phyloP scores from a whole-genome alignment of 345 rosid species.

The Zanthoxylum bungeanum region DNA sequence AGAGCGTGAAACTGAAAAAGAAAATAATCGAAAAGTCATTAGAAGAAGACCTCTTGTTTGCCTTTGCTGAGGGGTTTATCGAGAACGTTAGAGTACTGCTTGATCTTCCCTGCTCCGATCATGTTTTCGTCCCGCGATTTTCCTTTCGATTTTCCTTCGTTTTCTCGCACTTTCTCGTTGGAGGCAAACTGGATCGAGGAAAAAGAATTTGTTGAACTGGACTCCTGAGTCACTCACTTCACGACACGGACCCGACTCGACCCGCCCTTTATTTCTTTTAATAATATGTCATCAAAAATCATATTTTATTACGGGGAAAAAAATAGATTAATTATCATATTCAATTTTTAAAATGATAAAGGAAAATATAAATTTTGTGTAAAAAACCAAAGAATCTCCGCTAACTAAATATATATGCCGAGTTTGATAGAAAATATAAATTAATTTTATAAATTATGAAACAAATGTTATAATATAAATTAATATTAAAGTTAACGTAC shows the following conservation, averaged over 20 bases:
- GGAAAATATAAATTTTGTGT: too few relatives aligned
- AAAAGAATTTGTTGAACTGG: background rate
- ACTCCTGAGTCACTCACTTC: background rate
- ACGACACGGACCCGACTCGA: background rate
- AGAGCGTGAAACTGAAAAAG: background rate
- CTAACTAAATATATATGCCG: too few relatives aligned
- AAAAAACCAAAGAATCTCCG: background rate
- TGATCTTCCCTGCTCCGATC: constrained; percentile 95
- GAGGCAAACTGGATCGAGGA: background rate
- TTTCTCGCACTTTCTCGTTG: background rate
- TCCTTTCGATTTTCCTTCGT: background rate
- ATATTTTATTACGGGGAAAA: background rate
- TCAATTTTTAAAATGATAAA: too few relatives aligned
- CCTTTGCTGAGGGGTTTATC: constrained; percentile 97
- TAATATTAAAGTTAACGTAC: too few relatives aligned
- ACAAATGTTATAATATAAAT: too few relatives aligned
- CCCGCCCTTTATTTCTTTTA: background rate
- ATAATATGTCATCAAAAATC: background rate
- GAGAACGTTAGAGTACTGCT: constrained; percentile 92
- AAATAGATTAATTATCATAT: background rate
- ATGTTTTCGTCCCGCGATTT: constrained; percentile 29
- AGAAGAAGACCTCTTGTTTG: too few relatives aligned
- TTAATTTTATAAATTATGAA: too few relatives aligned
- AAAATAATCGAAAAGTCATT: too few relatives aligned
- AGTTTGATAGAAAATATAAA: too few relatives aligned